Base-by-base conservation (phyloP, 345 rosid species). In the Hirschfeldia incana region DNA sequence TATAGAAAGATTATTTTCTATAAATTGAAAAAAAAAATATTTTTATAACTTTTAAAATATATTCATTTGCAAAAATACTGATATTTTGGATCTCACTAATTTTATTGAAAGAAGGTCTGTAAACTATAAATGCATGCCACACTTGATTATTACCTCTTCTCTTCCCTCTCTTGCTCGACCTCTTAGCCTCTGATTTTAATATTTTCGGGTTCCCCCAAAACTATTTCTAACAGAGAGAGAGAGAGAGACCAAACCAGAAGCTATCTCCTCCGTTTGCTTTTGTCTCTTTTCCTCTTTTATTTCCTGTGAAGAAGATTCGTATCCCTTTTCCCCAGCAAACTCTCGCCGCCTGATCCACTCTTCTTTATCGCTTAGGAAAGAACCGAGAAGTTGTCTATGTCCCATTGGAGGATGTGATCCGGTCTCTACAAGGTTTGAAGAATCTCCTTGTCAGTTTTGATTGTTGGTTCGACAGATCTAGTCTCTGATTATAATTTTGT, bases 401-500 rank as follows among this genome's bases (percentile, higher is more conserved):
- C 10, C 46, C 29, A 36, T 55, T 80, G 67, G 11, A 13, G 34
- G 74, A 80, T 68, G 75, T 79, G 82, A 79, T 79, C 79, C 39
- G 59, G 75, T 72, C 51, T 34, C 2, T 37, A 6, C 8, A 73
- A 73, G 63, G 77, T 66, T 72, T 67, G 68, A 44, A 65, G 37
- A 65, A 33, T 73, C 17, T 67, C 12, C 0, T 21, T 34, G 0
- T 30, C 3, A 8, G 8, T 12, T 46, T 11, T 55, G 13, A 2
- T 17, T 37, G 17, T 68, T 72, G 8, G 27, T 78, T 55, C 2
- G 34, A 12, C 77, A 73, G 81, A 76, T 81, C 78, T 81, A 49
- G 58, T 10, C 32, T 46, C 49, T 71, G 68, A 64, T 68, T 80
- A 62, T 53, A 75, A 70, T 57, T 34, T 75, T 17, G 69, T n/a